Evolutionary conservation across 306 rosid genomes (phyloP).

Genomic region (Trichosanthes truncata): DNA sequence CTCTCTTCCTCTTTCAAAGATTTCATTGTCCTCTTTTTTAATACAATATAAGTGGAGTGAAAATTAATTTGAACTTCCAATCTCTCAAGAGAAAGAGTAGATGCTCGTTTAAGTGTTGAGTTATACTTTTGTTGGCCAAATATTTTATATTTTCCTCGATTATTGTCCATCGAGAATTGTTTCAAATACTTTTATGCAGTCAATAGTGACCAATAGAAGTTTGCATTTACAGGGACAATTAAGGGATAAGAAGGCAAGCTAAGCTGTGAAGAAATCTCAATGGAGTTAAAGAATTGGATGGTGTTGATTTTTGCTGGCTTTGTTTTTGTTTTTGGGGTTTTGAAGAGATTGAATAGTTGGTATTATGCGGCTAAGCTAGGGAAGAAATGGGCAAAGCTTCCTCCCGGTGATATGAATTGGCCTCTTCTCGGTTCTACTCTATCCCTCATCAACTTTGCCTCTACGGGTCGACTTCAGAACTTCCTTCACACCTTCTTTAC

Average conservation of each 20-base stretch:
- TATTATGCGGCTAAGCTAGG: conserved; percentile 6
- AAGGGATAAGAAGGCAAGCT: neutral
- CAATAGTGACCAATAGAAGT: too few relatives aligned
- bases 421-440: conserved; percentile 11
- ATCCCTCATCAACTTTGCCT: neutral
- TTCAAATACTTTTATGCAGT: too few relatives aligned
- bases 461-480: neutral
- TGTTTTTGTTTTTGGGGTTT: conserved; percentile 7
- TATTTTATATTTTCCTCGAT: too few relatives aligned
- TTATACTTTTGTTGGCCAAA: too few relatives aligned
- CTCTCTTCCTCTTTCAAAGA: too few relatives aligned
- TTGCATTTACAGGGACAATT: neutral
- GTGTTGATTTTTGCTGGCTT: neutral
- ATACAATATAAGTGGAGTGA: too few relatives aligned
- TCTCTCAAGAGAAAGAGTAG: too few relatives aligned
- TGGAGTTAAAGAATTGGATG: neutral
- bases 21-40: too few relatives aligned
- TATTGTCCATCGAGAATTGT: too few relatives aligned
- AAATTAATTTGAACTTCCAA: too few relatives aligned
- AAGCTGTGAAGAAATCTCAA: neutral
- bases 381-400: neutral
- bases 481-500: neutral
- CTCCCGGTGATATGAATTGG: conserved; percentile 25
- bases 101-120: too few relatives aligned
- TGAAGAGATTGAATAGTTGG: conserved; percentile 16